Evolutionary conservation across 371 early-diverging fungal genomes (phyloP).

Genomic region (Conidiobolus incongruus): DNA sequence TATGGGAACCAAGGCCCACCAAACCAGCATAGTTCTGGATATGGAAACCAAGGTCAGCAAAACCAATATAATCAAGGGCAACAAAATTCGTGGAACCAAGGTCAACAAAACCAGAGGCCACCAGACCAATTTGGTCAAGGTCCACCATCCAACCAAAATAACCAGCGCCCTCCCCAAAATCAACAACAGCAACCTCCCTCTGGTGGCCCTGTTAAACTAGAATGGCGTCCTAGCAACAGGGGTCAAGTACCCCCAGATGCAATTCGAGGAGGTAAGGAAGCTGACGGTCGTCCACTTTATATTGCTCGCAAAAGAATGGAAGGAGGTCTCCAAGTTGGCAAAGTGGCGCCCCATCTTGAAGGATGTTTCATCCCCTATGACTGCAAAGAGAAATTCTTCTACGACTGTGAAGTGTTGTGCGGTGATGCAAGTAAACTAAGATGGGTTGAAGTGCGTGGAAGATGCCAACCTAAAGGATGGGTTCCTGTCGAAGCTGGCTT

Average conservation of each 20-base stretch:
- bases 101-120: no score
- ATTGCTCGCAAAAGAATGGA: constrained; percentile 1
- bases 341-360: constrained; percentile 13
- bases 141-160: no score
- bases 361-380: constrained; percentile 15
- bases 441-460: constrained; percentile 15
- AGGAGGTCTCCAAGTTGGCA: constrained; percentile 24
- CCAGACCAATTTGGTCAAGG: no score
- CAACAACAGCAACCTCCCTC: no score
- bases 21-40: background rate
- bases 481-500: constrained; percentile 17
- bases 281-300: constrained; percentile 5
- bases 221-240: constrained; percentile 1
- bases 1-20: no score
- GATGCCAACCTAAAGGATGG: constrained; percentile 6
- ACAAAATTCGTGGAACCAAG: no score
- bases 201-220: no score
- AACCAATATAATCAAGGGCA: no score
- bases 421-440: constrained; percentile 17
- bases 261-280: constrained; percentile 5
- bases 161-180: no score
- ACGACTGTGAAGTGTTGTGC: constrained; percentile 20
- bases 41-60: no score
- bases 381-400: constrained; percentile 10
- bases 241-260: constrained; percentile 5